Evolutionary conservation across 208 protist species (phyloP), one percentile per base, ranked within the genome.

Genomic region (Leishmania braziliensis): DNA sequence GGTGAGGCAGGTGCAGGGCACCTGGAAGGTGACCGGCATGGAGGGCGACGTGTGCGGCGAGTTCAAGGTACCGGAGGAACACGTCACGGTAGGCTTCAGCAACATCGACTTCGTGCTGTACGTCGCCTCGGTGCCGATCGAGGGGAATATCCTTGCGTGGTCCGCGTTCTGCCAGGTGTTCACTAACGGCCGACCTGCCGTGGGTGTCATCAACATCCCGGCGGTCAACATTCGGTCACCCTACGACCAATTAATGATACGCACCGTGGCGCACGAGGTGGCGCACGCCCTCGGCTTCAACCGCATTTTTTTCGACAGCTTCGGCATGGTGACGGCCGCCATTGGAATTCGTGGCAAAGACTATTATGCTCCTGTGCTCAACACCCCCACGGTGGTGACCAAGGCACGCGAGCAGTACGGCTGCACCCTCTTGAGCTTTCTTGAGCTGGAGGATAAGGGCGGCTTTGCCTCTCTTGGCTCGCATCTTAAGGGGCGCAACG

Each of bases 401-500:
- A 85, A 83, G 73, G 86, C 90, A 26, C 63, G 79, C 48, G 65
- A 65, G 23, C 94, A 97, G 76, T 98, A 94, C 83, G 86, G 81
- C 62, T 98, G 97, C 81, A 5, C 12, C 51, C 75, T 9, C 14
- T 26, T 95, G 50, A n/a, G 20, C 12, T 90, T 90, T 26, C 89
- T 95, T 77, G 93, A 96, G 88, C 54, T 98, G 39, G 95, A 98
- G 85, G 89, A 97, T 75, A 60, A 81, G 62, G 94, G 93, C 53
- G 86, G 84, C 26, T 10, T 5, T 0, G 89, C 85, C 43, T 90
- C 90, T 1, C 79, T 62, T 2, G 69, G 71, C 56, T 97, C 93
- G 33, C 95, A 98, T 88, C 97, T 95, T 93, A 93, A 97, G 86
- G 82, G 86, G 46, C 86, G 92, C 74, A 91, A 93, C 62, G 89